Evolutionary conservation across 805 yeast genomes (phyloP).

Genomic region (Candida tibetensis): DNA sequence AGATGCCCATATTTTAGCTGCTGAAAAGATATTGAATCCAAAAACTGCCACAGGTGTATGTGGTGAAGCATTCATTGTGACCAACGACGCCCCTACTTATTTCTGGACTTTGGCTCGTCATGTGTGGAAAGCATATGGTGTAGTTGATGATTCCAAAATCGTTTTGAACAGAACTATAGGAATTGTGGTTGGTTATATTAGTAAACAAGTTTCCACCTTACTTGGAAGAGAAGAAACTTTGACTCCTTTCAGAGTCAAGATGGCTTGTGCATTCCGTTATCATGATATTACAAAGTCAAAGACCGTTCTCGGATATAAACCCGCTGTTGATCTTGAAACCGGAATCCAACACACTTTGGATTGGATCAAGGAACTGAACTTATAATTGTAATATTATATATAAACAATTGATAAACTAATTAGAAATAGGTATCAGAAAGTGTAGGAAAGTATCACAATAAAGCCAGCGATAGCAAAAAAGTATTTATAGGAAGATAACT

Average conservation of each 20-base stretch:
- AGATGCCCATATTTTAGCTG: slow-evolving; percentile 92
- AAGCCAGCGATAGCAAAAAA: too few species aligned
- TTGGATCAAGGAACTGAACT: slow-evolving; percentile 75
- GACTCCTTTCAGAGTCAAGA: slow-evolving; percentile 90
- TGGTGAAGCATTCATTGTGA: slow-evolving; percentile 86
- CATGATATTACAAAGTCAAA: slow-evolving; percentile 91
- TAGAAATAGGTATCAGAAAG: too few species aligned
- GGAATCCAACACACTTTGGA: slow-evolving; percentile 78
- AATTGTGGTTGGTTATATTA: slow-evolving; percentile 71
- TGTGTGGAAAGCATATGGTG: slow-evolving; percentile 96
- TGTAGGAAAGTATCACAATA: too few species aligned
- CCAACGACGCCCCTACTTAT: slow-evolving; percentile 92
- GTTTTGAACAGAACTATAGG: slow-evolving; percentile 76
- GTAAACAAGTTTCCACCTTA: slow-evolving; percentile 69
- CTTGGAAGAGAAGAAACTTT: slow-evolving; percentile 86
- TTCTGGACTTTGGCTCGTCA: slow-evolving; percentile 97
- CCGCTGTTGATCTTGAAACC: slow-evolving; percentile 71
- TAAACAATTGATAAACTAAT: too few species aligned
- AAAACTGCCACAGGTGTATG: slow-evolving; percentile 48
- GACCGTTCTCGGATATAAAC: slow-evolving; percentile 69
- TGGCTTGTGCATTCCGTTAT: slow-evolving; percentile 90
- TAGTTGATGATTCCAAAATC: slow-evolving; percentile 64
- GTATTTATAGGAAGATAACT: too few species aligned
- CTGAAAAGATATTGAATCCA: slow-evolving; percentile 62
- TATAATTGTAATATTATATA: too few species aligned